These are phyloP conservation scores for Fomitopsis pulvina DNA, from an alignment of 768 basidiomycete species.

Conservation along the genomic window DNA sequence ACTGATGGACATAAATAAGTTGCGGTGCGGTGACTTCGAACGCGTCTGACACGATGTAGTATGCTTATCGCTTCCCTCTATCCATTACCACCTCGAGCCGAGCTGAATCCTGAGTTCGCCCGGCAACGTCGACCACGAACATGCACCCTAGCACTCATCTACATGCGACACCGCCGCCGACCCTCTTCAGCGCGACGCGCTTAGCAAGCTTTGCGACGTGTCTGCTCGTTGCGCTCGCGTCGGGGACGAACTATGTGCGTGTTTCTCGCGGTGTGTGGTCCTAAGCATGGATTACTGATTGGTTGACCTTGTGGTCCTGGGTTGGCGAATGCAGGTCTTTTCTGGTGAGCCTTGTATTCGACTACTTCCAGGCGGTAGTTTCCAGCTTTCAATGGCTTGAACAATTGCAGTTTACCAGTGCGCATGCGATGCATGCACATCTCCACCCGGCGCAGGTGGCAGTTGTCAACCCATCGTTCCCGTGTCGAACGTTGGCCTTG, in stretches of 20 bases:
- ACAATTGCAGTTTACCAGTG: neutral
- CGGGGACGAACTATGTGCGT: constrained; percentile 73
- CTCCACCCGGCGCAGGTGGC: neutral
- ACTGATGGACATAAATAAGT: too few species aligned
- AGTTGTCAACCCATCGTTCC: neutral
- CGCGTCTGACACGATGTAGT: too few species aligned
- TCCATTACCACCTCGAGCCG: too few species aligned
- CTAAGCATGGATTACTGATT: neutral
- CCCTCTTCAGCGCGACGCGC: constrained; percentile 13
- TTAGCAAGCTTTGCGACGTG: constrained; percentile 37
- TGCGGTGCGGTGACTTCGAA: too few species aligned
- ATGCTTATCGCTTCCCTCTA: too few species aligned
- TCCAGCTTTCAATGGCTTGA: neutral
- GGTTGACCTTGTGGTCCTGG: too few species aligned
- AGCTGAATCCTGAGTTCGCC: too few species aligned
- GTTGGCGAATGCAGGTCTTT: constrained; percentile 23
- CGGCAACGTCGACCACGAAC: too few species aligned
- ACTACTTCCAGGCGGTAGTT: neutral
- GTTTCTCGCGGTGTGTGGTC: neutral
- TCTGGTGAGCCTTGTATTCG: constrained; percentile 24
- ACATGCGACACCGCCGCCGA: constrained; percentile 11
- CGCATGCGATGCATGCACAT: neutral
- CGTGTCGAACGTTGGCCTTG: neutral
- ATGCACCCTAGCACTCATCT: too few species aligned
- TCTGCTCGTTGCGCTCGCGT: constrained; percentile 52